Evolutionary conservation across 2,329 filamentous ascomycete species (phyloP).

Genomic region (Annulohypoxylon truncatum): DNA sequence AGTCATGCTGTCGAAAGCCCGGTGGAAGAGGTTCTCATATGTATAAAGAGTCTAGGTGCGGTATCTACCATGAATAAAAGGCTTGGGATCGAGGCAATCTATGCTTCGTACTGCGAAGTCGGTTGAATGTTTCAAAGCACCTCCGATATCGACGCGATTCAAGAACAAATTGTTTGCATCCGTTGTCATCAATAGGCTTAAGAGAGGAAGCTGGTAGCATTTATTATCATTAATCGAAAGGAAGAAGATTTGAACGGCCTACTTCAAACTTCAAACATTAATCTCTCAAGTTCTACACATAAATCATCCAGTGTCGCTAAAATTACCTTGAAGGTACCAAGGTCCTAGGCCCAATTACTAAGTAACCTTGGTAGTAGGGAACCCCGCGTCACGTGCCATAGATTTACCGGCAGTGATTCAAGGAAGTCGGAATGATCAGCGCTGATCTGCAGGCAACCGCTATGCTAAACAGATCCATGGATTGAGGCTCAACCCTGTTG

Average conservation of each 20-base stretch:
- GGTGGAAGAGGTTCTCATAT: neutral
- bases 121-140: neutral
- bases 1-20: neutral
- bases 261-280: neutral
- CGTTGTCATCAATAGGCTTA: neutral
- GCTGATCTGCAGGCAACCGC: slow-evolving; percentile 38
- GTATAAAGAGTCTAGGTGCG: neutral
- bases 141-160: neutral
- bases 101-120: neutral
- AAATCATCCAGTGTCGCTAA: neutral
- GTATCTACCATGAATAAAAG: neutral
- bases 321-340: neutral
- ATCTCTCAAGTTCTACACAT: neutral
- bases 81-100: neutral
- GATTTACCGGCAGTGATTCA: slow-evolving; percentile 19
- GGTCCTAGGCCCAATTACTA: no score
- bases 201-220: neutral
- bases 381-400: slow-evolving; percentile 32
- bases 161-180: neutral
- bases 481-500: slow-evolving; percentile 39
- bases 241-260: neutral
- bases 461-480: slow-evolving; percentile 16
- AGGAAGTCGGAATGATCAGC: slow-evolving; percentile 28
- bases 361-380: neutral
- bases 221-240: neutral